These are phyloP conservation scores for Odontarrhena argentea DNA, from an alignment of 345 rosid genomes.

Conservation along the genomic window DNA sequence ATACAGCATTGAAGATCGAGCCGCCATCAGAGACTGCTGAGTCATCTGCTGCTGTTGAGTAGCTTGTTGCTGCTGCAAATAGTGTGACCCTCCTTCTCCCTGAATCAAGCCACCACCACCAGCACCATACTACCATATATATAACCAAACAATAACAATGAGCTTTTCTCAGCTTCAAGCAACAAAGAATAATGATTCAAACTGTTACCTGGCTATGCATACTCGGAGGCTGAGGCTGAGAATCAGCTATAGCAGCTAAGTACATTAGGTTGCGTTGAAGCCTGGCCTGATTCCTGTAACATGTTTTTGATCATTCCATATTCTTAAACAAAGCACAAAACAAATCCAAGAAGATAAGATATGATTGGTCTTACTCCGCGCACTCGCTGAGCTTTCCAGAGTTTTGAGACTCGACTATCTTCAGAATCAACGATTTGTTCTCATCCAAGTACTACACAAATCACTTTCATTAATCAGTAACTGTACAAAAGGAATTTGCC, in stretches of 20 bases:
- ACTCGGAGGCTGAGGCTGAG: slow-evolving; percentile 89
- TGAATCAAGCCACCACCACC: slow-evolving; percentile 69
- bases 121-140: slow-evolving; percentile 59
- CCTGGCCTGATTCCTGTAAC: slow-evolving; percentile 88
- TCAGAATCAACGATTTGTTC: slow-evolving; percentile 98
- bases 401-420: slow-evolving; percentile 99
- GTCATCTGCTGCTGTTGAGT: slow-evolving; percentile 88
- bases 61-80: slow-evolving; percentile 92
- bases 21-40: slow-evolving; percentile 86
- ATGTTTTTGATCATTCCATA: slow-evolving; percentile 5
- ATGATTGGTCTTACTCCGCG: slow-evolving; percentile 73
- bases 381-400: slow-evolving; percentile 92
- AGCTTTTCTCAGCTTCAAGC: background rate
- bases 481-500: background rate
- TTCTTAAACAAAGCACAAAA: background rate
- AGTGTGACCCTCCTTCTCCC: slow-evolving; percentile 72
- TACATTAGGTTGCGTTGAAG: slow-evolving; percentile 97
- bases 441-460: slow-evolving; percentile 94
- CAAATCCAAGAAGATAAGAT: background rate
- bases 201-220: slow-evolving; percentile 77
- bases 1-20: slow-evolving; percentile 88
- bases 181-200: background rate
- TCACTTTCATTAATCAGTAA: slow-evolving; percentile 17
- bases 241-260: slow-evolving; percentile 98
- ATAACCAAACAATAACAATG: background rate